These are phyloP conservation scores for Malus sylvestris DNA, from an alignment of 306 rosid species.

Conservation along the genomic window DNA sequence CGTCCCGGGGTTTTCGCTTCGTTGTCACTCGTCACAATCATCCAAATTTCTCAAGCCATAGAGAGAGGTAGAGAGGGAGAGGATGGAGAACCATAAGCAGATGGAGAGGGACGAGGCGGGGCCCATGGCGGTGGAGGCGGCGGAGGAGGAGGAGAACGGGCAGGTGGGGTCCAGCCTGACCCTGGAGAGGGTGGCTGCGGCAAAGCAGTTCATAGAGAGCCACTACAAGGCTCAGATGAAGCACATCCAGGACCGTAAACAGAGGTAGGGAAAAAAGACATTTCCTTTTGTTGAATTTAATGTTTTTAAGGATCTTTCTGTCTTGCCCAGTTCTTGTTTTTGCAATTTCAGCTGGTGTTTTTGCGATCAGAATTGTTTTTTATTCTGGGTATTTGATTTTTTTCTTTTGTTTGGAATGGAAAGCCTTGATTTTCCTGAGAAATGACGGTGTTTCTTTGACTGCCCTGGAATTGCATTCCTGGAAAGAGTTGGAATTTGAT, in stretches of 20 bases:
- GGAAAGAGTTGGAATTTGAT: background rate
- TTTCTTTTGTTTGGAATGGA: background rate
- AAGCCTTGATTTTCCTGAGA: background rate
- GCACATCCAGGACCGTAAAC: slow-evolving; percentile 71
- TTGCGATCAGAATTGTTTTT: background rate
- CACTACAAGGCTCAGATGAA: slow-evolving; percentile 80
- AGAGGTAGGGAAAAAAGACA: slow-evolving; percentile 36
- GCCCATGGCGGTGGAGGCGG: slow-evolving; percentile 10
- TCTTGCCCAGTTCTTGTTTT: background rate
- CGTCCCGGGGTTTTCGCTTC: slow-evolving; percentile 16
- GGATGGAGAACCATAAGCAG: slow-evolving; percentile 36
- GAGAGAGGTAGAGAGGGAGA: background rate
- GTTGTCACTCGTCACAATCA: slow-evolving; percentile 40
- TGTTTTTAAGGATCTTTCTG: slow-evolving; percentile 6
- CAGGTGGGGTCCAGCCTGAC: slow-evolving; percentile 67
- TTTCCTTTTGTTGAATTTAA: background rate
- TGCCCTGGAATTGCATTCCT: background rate
- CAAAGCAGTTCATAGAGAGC: slow-evolving; percentile 78
- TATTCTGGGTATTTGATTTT: background rate
- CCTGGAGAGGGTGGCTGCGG: slow-evolving; percentile 81
- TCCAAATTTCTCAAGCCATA: slow-evolving; percentile 24
- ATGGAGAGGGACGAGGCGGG: slow-evolving; percentile 20
- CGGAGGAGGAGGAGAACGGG: slow-evolving; percentile 26
- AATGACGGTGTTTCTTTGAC: background rate
- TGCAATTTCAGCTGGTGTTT: background rate